Conservation (phyloP, 2,329 filamentous ascomycete species). For the Aspergillus cejpii region DNA sequence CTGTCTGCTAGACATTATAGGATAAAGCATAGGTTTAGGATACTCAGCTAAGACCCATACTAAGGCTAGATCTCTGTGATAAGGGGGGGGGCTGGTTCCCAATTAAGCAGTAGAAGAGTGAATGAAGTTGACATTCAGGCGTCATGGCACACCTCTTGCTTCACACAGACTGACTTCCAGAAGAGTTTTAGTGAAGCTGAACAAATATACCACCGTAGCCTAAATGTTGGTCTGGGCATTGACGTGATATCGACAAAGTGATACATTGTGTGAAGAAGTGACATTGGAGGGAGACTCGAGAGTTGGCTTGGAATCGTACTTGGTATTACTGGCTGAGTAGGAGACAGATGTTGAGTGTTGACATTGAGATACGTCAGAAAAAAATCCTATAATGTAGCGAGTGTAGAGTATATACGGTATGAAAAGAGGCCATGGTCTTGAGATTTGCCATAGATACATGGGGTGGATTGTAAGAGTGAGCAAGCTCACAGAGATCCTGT, state of each 20-base stretch:
- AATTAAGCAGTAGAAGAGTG: neutral
- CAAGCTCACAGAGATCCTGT: constrained; percentile 3
- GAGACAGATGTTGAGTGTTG: neutral
- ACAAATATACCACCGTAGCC: neutral
- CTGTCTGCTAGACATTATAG: no score
- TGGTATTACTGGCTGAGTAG: no score
- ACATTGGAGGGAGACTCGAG: neutral
- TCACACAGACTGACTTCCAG: neutral
- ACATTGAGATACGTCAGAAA: neutral
- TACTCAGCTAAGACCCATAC: no score
- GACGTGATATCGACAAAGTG: neutral
- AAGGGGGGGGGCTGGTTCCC: neutral
- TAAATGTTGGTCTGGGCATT: neutral
- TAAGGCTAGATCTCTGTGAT: no score
- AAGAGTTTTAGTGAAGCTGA: no score
- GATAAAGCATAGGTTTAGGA: no score
- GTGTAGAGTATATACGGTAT: neutral
- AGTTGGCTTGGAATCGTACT: neutral
- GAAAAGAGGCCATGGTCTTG: neutral
- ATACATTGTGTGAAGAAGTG: neutral
- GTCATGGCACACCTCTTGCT: neutral
- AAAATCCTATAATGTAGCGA: no score
- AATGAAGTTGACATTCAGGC: neutral
- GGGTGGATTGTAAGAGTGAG: neutral
- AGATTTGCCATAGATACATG: neutral